Evolutionary conservation across 2,329 filamentous ascomycete species (phyloP), one percentile per base, ranked within the genome.

Genomic region (Gaeumannomyces sp.): DNA sequence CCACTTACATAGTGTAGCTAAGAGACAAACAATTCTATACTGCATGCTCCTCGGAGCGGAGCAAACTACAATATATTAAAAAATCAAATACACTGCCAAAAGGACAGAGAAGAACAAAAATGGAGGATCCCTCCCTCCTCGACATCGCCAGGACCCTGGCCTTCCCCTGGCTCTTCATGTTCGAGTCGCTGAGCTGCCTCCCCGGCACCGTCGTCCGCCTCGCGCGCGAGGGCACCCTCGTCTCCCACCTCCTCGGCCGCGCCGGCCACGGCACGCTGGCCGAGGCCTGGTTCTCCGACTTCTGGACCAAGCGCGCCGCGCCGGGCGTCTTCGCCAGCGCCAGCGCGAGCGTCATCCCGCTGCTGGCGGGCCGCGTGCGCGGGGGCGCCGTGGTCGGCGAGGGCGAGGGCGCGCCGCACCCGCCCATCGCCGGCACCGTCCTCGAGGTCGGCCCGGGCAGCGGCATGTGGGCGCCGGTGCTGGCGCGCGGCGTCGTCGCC

Each of bases 391-490:
- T 76, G 6, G 72, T 75, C 0, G 7, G 33, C 25, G 73, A 72
- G 19, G 28, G 58, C 29, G 60, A 65, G 1, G 31, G 66, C 27
- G 56, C 65, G 27, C 53, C 72, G 27, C 71, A 72, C 64, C 70
- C 75, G 65, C 78, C 78, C 3, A 75, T 85, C 11, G 70, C 71
- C 0, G 85, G 86, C 3, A 76, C 81, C 2, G 81, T 87, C 6
- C 72, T 89, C 59, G 88, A 90, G 74, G 79, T 89, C 64, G 87
- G 87, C 3, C 81, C 87, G 1, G 88, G 85, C 3, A 79, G 75
- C 1, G 87, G 87, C 3, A 78, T 86, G 72, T 89, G 85, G 86
- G 80, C 85, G 4, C 78, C 82, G 50, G 73, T 87, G 25, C 85
- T 87, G 58, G 65, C 66, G 2, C 28, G 63, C 66, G 33, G 57